A percentile compares a stretch with the other conserved stretches of the same genome.
These are phyloP conservation scores for Trichomonascus vanleenenianus DNA, from an alignment of 805 yeast species.

Conservation along the genomic window DNA sequence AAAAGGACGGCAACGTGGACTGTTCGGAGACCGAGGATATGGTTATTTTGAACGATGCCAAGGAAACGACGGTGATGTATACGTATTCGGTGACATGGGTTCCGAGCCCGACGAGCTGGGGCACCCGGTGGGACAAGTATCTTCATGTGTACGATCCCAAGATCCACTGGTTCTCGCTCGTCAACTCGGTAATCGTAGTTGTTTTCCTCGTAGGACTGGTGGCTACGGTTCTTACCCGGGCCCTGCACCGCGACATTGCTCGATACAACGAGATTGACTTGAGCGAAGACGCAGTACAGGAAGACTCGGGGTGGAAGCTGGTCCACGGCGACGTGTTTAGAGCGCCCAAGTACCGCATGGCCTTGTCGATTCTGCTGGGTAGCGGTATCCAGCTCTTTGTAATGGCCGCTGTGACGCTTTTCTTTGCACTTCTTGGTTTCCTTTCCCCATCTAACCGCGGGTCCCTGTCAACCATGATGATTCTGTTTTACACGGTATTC, in stretches of 20 bases:
- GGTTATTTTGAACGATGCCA: conserved; percentile 37
- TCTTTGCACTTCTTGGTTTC: conserved; percentile 81
- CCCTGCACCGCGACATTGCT: conserved; percentile 76
- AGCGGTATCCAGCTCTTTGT: conserved; percentile 78
- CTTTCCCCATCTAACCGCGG: conserved; percentile 94
- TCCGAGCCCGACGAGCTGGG: conserved; percentile 77
- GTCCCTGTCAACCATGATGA: conserved; percentile 82
- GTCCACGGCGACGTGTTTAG: conserved; percentile 94
- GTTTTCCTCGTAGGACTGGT: conserved; percentile 67
- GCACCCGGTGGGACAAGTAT: conserved; percentile 98
- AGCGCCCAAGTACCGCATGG: conserved; percentile 61
- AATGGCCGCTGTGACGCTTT: conserved; percentile 65
- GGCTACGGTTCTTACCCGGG: conserved; percentile 67
- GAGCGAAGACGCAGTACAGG: conserved; percentile 64
- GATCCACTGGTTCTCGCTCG: conserved; percentile 91
- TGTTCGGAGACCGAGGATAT: conserved; percentile 23
- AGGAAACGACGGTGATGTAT: conserved; percentile 55
- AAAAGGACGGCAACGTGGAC: conserved; percentile 17
- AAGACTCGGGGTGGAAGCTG: conserved; percentile 95
- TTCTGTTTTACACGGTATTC: conserved; percentile 70
- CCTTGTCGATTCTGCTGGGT: conserved; percentile 76
- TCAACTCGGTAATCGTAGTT: conserved; percentile 80
- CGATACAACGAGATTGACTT: conserved; percentile 84
- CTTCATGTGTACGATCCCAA: conserved; percentile 85
- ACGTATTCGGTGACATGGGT: conserved; percentile 78